Conservation (phyloP, 225 moss, liverwort and hornwort species). For the Sphagnum tenellum region DNA sequence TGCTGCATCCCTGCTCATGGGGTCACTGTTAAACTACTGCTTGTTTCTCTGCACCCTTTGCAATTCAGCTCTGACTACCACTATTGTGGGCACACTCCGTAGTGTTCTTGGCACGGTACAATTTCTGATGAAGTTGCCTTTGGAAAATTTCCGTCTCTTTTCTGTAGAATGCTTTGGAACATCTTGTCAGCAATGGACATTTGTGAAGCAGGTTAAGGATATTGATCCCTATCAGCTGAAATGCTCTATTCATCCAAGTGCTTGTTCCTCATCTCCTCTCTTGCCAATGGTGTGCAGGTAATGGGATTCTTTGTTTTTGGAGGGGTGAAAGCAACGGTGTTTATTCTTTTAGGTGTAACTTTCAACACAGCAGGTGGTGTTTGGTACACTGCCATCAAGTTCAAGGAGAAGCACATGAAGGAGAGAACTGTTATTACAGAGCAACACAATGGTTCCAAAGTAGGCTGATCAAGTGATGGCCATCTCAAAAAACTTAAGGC, state of each 20-base stretch:
- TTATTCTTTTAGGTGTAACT: constrained; percentile 42
- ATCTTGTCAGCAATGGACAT: too few species aligned
- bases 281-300: constrained; percentile 14
- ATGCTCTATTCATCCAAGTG: too few species aligned
- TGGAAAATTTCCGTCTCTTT: not conserved
- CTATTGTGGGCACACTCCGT: constrained; percentile 51
- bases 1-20: constrained; percentile 45
- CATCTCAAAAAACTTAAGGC: too few species aligned
- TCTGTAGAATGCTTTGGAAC: too few species aligned
- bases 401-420: constrained; percentile 25
- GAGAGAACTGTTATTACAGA: constrained; percentile 21
- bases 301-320: constrained; percentile 58
- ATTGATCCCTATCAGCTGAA: too few species aligned
- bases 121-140: not conserved
- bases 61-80: constrained; percentile 57
- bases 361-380: constrained; percentile 55
- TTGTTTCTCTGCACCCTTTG: constrained; percentile 60
- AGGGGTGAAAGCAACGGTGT: constrained; percentile 45
- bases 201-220: too few species aligned
- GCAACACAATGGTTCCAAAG: constrained; percentile 21
- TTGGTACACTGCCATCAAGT: constrained; percentile 55
- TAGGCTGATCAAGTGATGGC: constrained; percentile 5
- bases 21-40: constrained; percentile 52
- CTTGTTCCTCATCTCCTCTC: too few species aligned
- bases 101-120: constrained; percentile 51